Evolutionary conservation across 108 stramenopile genomes (phyloP), one percentile per base, ranked within the genome.

Genomic region (Conticribra weissflogii): DNA sequence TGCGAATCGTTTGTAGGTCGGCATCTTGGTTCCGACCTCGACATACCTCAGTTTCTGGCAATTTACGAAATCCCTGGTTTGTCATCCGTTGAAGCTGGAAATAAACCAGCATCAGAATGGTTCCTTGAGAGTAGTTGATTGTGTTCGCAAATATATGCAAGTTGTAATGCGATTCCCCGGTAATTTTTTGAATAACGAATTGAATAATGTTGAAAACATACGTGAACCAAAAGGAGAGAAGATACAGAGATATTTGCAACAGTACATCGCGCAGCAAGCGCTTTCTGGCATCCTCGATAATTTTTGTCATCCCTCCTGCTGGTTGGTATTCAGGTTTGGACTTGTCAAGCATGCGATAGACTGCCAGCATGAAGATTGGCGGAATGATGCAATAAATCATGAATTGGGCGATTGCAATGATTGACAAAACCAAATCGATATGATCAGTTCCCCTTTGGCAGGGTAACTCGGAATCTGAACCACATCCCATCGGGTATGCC

Each of bases 151-250:
- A 34, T 53, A 66, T 66, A 7, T 2, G 1, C 21, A 66, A 30
- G 7, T n/a, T 23, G 48, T 57, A 57, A 16, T 16, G 4, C 17
- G 29, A 17, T 21, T 29, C 17, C 30, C 22, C n/a, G 4, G 19
- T 57, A 4, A 57, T 4, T 4, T 16, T 28, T 16, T 14, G 31
- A 33, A 27, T 27, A 4, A 16, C 56, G 1, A 19, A 9, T 23
- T 66, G 50, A 36, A 53, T 18, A 2, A 66, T 3, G 28, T n/a
- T 8, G 3, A 66, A 23, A 5, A 66, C 32, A 19, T 24, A 66
- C 8, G 64, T 66, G 15, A 28, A 32, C 64, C 64, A 66, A 36
- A 52, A 66, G 8, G 64, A 14, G 21, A 66, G 23, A 5, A 66
- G 29, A 30, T 66, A 66, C 7, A 53, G 8, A 21, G 28, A 66